Evolutionary conservation across 1,284 basidiomycete species (phyloP).

Genomic region (Rhodotorula sp.): DNA sequence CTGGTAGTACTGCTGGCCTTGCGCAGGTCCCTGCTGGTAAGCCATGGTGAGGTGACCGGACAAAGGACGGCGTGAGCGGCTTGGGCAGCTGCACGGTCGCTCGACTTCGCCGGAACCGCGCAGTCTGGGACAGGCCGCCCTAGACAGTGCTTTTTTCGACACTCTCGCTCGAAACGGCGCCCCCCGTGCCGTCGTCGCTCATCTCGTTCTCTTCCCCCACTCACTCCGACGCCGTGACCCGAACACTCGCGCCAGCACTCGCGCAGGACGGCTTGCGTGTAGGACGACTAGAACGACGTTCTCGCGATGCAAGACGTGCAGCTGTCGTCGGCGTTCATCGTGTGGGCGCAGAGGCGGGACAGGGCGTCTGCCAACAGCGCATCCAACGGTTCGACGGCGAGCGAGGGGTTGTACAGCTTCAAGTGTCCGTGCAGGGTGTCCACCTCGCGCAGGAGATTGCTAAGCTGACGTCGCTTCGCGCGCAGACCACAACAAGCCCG

Average conservation of each 20-base stretch:
- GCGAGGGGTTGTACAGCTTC: conserved; percentile 6
- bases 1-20: neutral
- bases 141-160: neutral
- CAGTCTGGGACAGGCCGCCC: no score
- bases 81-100: no score
- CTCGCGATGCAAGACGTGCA: no score
- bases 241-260: no score
- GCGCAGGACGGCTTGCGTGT: no score
- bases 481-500: conserved; percentile 14
- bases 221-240: no score
- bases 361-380: no score
- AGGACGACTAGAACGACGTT: no score
- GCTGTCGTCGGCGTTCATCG: no score
- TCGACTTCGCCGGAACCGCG: no score
- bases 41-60: neutral
- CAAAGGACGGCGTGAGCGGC: neutral
- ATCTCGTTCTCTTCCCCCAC: neutral
- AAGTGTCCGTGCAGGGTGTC: conserved; percentile 1
- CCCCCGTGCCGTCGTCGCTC: neutral
- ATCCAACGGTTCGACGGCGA: no score
- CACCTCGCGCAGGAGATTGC: neutral
- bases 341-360: no score
- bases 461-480: neutral
- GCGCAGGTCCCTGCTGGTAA: neutral
- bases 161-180: neutral